These are phyloP conservation scores for Malassezia brasiliensis DNA, from an alignment of 1,284 basidiomycete species.

Conservation along the genomic window DNA sequence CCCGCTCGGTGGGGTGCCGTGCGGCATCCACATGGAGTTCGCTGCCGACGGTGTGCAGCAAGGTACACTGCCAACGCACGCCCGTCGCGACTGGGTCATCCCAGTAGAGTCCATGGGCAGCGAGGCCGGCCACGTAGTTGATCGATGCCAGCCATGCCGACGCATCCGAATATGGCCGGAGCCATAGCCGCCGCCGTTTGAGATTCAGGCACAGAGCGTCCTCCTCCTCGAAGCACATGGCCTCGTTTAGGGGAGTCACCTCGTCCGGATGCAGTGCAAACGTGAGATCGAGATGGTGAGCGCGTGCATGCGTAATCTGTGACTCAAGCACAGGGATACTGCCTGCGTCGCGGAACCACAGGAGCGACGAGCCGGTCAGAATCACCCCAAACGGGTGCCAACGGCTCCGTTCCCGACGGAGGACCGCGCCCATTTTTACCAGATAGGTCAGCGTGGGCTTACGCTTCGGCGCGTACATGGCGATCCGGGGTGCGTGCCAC, in stretches of 20 bases:
- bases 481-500: background rate
- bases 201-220: background rate
- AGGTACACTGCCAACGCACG: background rate
- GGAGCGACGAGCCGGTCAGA: conserved; percentile 76
- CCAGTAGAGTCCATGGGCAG: background rate
- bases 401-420: conserved; percentile 60
- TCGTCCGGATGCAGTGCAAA: background rate
- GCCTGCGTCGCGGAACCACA: conserved; percentile 72
- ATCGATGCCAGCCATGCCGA: background rate
- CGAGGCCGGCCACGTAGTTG: conserved; percentile 6
- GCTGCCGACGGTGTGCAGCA: background rate
- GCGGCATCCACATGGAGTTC: too few relatives aligned
- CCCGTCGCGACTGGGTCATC: background rate
- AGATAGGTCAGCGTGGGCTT: conserved; percentile 47
- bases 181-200: background rate
- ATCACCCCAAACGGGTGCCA: conserved; percentile 81
- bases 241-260: background rate
- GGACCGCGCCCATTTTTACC: conserved; percentile 70
- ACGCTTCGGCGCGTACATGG: conserved; percentile 46
- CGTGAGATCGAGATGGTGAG: background rate
- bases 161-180: background rate
- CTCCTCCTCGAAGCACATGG: background rate
- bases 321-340: background rate
- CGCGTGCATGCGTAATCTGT: background rate
- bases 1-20: too few relatives aligned